phyloP scores from a whole-genome alignment of 2,329 filamentous ascomycete species.

The Graphium sp. region DNA sequence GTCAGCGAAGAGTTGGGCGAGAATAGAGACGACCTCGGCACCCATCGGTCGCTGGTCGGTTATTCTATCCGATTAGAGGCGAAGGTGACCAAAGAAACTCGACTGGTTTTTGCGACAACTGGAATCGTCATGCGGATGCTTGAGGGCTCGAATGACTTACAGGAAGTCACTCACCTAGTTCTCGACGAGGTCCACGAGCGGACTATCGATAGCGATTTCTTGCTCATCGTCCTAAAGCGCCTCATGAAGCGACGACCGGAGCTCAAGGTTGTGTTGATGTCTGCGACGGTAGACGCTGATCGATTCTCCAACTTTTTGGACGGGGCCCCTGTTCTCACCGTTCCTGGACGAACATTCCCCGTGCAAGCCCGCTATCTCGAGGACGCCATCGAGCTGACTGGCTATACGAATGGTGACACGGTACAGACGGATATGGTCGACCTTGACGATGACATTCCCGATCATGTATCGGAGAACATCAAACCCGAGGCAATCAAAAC shows the following conservation, averaged over 20 bases:
- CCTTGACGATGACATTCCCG: slow-evolving; percentile 42
- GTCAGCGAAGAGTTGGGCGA: slow-evolving; percentile 94
- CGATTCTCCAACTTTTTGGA: slow-evolving; percentile 81
- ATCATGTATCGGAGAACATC: slow-evolving; percentile 28
- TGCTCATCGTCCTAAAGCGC: slow-evolving; percentile 80
- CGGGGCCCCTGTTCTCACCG: slow-evolving; percentile 70
- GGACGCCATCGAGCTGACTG: slow-evolving; percentile 78
- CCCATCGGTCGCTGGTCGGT: slow-evolving; percentile 67
- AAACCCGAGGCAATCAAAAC: slow-evolving; percentile 36
- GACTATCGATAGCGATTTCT: slow-evolving; percentile 90
- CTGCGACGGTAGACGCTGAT: slow-evolving; percentile 85
- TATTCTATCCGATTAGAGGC: slow-evolving; percentile 91
- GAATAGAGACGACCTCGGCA: slow-evolving; percentile 64
- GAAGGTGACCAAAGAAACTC: slow-evolving; percentile 65
- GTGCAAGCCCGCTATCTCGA: slow-evolving; percentile 80
- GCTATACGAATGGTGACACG: slow-evolving; percentile 45
- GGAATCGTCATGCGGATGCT: slow-evolving; percentile 98
- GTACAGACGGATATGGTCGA: slow-evolving; percentile 24
- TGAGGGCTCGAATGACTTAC: slow-evolving; percentile 70
- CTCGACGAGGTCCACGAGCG: slow-evolving; percentile 97
- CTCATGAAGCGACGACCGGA: slow-evolving; percentile 62
- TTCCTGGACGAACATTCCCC: slow-evolving; percentile 86
- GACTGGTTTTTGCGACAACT: slow-evolving; percentile 76
- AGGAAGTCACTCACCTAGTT: slow-evolving; percentile 82
- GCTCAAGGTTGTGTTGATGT: slow-evolving; percentile 91